Base-by-base conservation (phyloP, 139 green algal species). In the Coelastrella sp. region DNA sequence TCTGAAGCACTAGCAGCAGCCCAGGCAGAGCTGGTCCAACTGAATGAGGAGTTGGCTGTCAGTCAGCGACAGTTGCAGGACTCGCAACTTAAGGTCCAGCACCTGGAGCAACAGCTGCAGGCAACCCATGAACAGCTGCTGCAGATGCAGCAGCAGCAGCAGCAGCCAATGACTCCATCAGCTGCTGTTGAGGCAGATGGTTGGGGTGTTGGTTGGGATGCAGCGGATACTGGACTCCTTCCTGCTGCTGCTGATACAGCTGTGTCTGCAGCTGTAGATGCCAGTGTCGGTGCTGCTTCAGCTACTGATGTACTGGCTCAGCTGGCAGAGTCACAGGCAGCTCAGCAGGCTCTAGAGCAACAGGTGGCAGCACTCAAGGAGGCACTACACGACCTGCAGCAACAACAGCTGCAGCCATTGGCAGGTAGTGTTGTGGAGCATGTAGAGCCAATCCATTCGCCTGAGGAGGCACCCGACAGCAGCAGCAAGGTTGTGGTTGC, bases 201-300 rank as follows among this genome's bases (percentile, higher is more conserved):
- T 27, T 78, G 69, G 69, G 69, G 69, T 40, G 34, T 7, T 38
- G 53, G 75, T 45, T 82, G 75, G 75, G 75, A 82, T 57, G 67
- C 9, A 30, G 67, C 19, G 5, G 62, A 71, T 2, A 38, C n/a
- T 30, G 17, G 40, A 4, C 34, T 50, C 0, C 43, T 48, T 48
- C 45, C 72, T 66, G 72, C 72, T 43, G 71, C 13, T 4, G 38
- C 68, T 6, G 68, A 38, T 17, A 21, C n/a, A 23, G 68, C 68
- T 53, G 68, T n/a, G 48, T 34, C 64, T 50, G 34, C 48, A 32
- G 45, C 48, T 34, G 72, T 21, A 19, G 32, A 4, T 40, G 5
- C 62, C 21, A 11, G 3, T 40, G 64, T 7, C 27, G 34, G 35
- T 74, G 64, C 64, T 74, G 64, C 64, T 0, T 6, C 2, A 32